Evolutionary conservation across 208 protist genomes (phyloP).

Genomic region (Jaenimonas drosophilae): DNA sequence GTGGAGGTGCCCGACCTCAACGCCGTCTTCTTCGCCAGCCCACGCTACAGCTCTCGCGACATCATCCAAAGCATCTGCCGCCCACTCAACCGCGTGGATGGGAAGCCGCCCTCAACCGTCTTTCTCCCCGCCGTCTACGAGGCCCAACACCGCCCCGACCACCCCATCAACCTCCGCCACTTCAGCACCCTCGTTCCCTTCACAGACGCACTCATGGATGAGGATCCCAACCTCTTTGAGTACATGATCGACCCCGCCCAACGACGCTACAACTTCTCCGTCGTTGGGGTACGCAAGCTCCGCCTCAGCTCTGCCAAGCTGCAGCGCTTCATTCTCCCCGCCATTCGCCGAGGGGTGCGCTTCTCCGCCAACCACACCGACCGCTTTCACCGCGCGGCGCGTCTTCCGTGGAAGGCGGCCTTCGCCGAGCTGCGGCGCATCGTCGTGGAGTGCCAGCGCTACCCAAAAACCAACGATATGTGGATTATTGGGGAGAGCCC

Average conservation of each 20-base stretch:
- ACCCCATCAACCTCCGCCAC: conserved; percentile 62
- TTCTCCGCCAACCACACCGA: conserved; percentile 49
- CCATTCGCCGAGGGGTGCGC: conserved; percentile 62
- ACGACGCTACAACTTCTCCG: conserved; percentile 56
- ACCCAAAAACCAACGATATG: conserved; percentile 72
- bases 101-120: conserved; percentile 50
- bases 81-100: conserved; percentile 45
- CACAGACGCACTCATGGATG: conserved; percentile 77
- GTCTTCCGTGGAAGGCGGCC: conserved; percentile 53
- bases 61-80: conserved; percentile 81
- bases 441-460: conserved; percentile 61
- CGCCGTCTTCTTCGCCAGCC: conserved; percentile 68
- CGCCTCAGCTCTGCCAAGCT: conserved; percentile 43
- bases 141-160: conserved; percentile 14
- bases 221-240: conserved; percentile 66
- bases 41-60: conserved; percentile 68
- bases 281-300: conserved; percentile 55
- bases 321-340: conserved; percentile 49
- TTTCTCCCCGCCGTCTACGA: conserved; percentile 68
- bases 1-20: conserved; percentile 71
- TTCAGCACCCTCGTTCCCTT: conserved; percentile 71
- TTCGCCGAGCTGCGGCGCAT: conserved; percentile 64
- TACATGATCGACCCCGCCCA: conserved; percentile 76
- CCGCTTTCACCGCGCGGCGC: conserved; percentile 45
- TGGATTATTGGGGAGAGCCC: conserved; percentile 63